These are phyloP conservation scores for Colletotrichum sp. DNA, from an alignment of 2,329 filamentous ascomycete species.

Conservation along the genomic window DNA sequence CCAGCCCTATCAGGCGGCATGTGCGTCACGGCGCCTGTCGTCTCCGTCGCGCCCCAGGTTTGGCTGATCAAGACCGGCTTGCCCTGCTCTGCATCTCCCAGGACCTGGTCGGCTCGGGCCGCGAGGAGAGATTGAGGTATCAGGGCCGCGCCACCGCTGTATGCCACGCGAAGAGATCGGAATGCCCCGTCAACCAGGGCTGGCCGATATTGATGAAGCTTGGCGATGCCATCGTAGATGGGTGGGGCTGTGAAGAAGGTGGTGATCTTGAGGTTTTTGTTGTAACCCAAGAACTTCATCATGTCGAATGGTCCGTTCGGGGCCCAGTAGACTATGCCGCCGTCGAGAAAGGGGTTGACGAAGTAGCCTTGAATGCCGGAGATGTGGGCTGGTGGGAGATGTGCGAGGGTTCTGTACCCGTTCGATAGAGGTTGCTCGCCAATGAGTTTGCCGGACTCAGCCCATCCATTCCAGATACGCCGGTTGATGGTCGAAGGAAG, in stretches of 20 bases:
- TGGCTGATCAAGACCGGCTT: background rate
- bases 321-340: constrained; percentile 9
- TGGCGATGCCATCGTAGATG: constrained; percentile 5
- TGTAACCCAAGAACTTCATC: background rate
- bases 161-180: background rate
- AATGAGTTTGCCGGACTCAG: background rate
- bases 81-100: background rate
- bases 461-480: background rate
- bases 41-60: constrained; percentile 4
- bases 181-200: background rate
- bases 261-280: background rate
- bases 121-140: background rate
- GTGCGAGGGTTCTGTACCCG: constrained; percentile 1
- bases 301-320: background rate
- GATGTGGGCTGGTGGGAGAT: constrained; percentile 4
- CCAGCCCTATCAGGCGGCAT: background rate
- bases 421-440: background rate
- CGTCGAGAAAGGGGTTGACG: background rate
- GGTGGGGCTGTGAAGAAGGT: constrained; percentile 1
- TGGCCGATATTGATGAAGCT: background rate
- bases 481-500: background rate
- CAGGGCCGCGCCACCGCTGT: background rate
- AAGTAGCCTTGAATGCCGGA: constrained; percentile 10
- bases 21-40: background rate
- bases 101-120: background rate